Evolutionary conservation across 108 stramenopile genomes (phyloP), one percentile per base, ranked within the genome.

Genomic region (Fragilariopsis cylindrus): DNA sequence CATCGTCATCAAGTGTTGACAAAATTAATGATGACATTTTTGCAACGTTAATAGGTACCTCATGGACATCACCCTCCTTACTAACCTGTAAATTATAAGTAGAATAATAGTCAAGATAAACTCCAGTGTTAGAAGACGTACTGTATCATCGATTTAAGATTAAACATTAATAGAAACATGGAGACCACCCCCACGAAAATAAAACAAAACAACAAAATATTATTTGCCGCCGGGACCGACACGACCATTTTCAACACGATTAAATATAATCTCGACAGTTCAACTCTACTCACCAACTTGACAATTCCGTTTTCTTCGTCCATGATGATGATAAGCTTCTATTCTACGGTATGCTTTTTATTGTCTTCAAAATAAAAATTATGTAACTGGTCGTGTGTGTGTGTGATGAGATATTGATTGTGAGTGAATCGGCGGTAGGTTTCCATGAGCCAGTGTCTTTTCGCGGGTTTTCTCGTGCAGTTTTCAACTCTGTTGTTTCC

Each of bases 51-150:
- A 97, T 72, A 71, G 95, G 85, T n/a, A 98, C 96, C 65, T 95
- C 93, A 74, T 92, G 93, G 68, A 82, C 84, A 42, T 96, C 94
- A 8, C 97, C 98, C 65, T 98, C 98, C 78, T 97, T 95, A 81
- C 92, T 94, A 3, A 92, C 76, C 88, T 91, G 57, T 43, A 42
- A 30, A 58, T 46, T 42, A 46, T 40, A 67, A 21, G 18, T 11
- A 40, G 30, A 47, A 9, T 64, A 47, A 1, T 30, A 30, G 1
- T 30, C 60, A 62, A 53, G 2, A 53, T 15, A 2, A n/a, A n/a
- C n/a, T 12, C 1, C n/a, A 15, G 12, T 53, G 1, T 53, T n/a
- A 12, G 15, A 12, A 1, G 15, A 53, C 52, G 15, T 15, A 53
- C 52, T 12, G 2, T 53, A 53, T 12, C 52, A 19, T 19, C 19